Conservation (phyloP, 306 rosid genomes). For the Quercus glauca region DNA sequence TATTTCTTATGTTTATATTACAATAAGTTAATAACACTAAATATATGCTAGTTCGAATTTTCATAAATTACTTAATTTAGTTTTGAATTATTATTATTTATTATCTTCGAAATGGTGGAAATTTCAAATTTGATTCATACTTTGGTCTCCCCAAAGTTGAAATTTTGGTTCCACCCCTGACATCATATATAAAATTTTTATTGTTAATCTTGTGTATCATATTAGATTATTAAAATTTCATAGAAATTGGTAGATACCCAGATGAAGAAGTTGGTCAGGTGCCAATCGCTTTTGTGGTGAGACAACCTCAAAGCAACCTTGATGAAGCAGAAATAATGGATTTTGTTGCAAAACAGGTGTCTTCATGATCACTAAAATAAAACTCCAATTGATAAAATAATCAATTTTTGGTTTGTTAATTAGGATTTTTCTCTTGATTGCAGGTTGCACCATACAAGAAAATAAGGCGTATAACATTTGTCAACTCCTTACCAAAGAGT, state of each 20-base stretch:
- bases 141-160: no score
- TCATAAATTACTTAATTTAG: no score
- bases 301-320: conserved; percentile 8
- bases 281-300: conserved; percentile 20
- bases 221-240: background rate
- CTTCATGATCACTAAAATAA: no score
- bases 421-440: background rate
- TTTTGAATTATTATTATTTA: no score
- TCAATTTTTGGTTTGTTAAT: no score
- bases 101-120: no score
- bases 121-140: no score
- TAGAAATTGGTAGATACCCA: conserved; percentile 9
- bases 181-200: background rate
- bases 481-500: conserved; percentile 23
- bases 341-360: conserved; percentile 19
- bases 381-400: no score
- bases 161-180: background rate
- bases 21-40: no score
- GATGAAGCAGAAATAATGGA: background rate
- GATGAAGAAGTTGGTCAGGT: conserved; percentile 27
- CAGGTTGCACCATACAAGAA: conserved; percentile 29
- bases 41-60: no score
- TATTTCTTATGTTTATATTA: no score
- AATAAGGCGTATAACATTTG: conserved; percentile 20
- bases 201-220: background rate